These are phyloP conservation scores for Kwoniella sp. DNA, from an alignment of 768 basidiomycete species.

Conservation along the genomic window DNA sequence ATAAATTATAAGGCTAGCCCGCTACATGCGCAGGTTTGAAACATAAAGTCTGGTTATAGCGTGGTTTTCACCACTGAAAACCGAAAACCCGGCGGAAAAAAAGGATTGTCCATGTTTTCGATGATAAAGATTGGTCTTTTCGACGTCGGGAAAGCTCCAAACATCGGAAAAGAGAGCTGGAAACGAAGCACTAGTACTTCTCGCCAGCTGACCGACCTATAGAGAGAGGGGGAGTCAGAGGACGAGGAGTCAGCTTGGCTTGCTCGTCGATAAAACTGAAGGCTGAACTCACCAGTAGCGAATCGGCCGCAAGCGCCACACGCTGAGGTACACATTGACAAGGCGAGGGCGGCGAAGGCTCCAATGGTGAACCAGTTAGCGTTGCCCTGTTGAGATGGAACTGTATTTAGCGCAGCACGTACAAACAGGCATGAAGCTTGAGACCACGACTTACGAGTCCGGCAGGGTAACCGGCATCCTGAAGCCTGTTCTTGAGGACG, in stretches of 20 bases:
- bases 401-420: background rate
- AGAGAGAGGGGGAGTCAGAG: background rate
- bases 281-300: conserved; percentile 41
- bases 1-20: background rate
- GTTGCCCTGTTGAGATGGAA: conserved; percentile 64
- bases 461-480: conserved; percentile 55
- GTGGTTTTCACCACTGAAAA: background rate
- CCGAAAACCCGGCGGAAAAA: background rate
- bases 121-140: background rate
- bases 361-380: conserved; percentile 81
- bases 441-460: conserved; percentile 45
- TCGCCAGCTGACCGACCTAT: background rate
- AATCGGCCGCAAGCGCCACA: conserved; percentile 70
- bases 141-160: background rate
- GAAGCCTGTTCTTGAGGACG: conserved; percentile 66
- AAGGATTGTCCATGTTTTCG: background rate
- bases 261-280: too few relatives aligned
- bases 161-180: too few relatives aligned
- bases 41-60: background rate
- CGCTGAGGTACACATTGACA: conserved; percentile 68
- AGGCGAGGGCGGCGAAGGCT: conserved; percentile 67
- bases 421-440: background rate
- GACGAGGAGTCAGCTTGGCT: too few relatives aligned
- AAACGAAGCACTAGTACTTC: too few relatives aligned
- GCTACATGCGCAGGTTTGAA: background rate